Base-by-base conservation (phyloP, 139 green algal species). In the Zygnema circumcarinatum region DNA sequence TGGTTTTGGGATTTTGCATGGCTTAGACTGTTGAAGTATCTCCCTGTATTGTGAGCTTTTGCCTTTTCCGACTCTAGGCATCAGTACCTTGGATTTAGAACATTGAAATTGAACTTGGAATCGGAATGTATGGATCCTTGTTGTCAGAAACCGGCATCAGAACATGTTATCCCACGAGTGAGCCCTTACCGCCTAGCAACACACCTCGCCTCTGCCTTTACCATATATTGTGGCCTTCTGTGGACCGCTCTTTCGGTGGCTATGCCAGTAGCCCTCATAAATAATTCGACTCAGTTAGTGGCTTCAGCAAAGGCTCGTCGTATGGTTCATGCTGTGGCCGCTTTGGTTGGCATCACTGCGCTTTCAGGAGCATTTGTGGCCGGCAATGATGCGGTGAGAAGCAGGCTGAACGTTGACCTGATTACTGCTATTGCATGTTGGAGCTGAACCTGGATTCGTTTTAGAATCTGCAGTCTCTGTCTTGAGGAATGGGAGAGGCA, bases 121-220 rank as follows among this genome's bases (percentile, higher is more conserved):
- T n/a, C n/a, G n/a, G n/a, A n/a, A n/a, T n/a, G n/a, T n/a, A n/a
- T n/a, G n/a, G n/a, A n/a, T n/a, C n/a, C n/a, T n/a, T n/a, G n/a
- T n/a, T n/a, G n/a, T n/a, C n/a, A 89, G 81, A 75, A 92, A 53
- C 84, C 88, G 1, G 89, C 95, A 82, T 56, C 94, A 25, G 76
- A 94, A 85, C 86, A 94, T 80, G 89, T 93, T 2, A 85, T 93
- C 22, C 97, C 97, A 1, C 93, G 97, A 21, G 97, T 99, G 39
- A 96, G 92, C 56, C 95, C 97, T 11, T 99, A 98, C 93, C 94
- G 97, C 83, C 93, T 99, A 53, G 97, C 97, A 1, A 94, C 94
- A 1, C 97, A 99, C 91, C 95, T 99, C 29, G 95, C 95, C 7
- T 96, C 92, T 74, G 97, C 97, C 32, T 98, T 99, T 88, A 90